phyloP scores from a whole-genome alignment of 1,284 basidiomycete genomes.

The Ustilago curta region DNA sequence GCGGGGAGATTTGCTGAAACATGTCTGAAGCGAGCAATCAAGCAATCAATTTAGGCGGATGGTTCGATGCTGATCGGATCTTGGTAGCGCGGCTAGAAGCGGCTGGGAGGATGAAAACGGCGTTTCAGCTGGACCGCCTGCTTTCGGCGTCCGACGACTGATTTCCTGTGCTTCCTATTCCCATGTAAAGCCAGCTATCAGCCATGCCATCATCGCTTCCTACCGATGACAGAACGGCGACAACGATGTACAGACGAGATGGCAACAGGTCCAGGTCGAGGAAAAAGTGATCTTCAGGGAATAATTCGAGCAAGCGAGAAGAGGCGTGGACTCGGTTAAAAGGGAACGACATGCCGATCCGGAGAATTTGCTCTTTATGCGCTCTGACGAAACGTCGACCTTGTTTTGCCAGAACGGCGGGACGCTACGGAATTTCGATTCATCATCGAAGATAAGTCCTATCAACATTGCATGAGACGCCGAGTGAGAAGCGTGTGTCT shows the following conservation, averaged over 20 bases:
- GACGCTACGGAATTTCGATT: background rate
- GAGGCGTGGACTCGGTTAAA: conserved; percentile 1
- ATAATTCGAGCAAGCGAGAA: background rate
- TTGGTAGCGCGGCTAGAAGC: too few relatives aligned
- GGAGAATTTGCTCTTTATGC: conserved; percentile 3
- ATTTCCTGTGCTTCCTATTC: too few relatives aligned
- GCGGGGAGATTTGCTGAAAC: too few relatives aligned
- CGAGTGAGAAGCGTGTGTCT: background rate
- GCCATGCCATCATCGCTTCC: too few relatives aligned
- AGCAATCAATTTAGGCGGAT: too few relatives aligned
- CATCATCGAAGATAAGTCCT: background rate
- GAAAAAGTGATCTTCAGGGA: background rate
- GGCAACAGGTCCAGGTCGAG: background rate
- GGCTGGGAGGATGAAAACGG: too few relatives aligned
- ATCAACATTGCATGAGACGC: background rate
- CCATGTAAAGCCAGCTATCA: too few relatives aligned
- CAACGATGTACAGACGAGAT: background rate
- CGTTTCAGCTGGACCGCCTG: too few relatives aligned
- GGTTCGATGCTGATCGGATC: too few relatives aligned
- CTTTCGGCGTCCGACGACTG: too few relatives aligned
- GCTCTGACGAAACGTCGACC: background rate
- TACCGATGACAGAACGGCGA: too few relatives aligned
- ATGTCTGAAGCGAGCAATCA: too few relatives aligned
- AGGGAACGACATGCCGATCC: background rate
- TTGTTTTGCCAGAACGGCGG: background rate